Evolutionary conservation across 768 basidiomycete genomes (phyloP).

Genomic region (Auriscalpium orientale): DNA sequence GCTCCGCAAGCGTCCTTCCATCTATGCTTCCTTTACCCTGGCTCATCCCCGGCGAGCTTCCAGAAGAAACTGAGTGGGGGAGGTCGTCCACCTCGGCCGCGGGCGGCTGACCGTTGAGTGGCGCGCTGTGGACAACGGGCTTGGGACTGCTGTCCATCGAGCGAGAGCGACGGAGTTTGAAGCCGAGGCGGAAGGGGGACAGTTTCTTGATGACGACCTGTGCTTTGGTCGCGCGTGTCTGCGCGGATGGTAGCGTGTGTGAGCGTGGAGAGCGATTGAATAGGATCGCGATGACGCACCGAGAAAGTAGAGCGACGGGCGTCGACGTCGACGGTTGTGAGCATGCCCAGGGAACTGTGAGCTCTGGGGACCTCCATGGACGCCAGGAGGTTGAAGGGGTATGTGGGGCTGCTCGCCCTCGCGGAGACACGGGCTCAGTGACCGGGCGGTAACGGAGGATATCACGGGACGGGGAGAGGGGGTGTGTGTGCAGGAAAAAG

Average conservation of each 20-base stretch:
- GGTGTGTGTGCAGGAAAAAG: no score
- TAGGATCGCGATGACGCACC: not conserved
- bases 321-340: not conserved
- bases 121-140: not conserved
- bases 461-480: no score
- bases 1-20: not conserved
- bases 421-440: no score
- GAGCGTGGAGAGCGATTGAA: not conserved
- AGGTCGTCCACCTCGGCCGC: not conserved
- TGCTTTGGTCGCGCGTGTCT: not conserved
- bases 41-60: slow-evolving; percentile 5
- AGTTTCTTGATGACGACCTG: not conserved
- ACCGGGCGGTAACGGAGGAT: no score
- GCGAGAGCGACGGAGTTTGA: not conserved
- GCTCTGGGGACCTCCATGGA: not conserved
- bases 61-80: slow-evolving; percentile 3
- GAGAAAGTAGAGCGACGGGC: not conserved
- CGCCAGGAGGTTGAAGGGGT: no score
- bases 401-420: no score
- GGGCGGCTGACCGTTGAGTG: not conserved
- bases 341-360: not conserved
- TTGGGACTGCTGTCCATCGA: not conserved
- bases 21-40: slow-evolving; percentile 9
- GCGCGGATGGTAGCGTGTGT: not conserved
- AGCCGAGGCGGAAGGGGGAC: not conserved